A percentile compares a stretch with the other conserved stretches of the same genome.
Evolutionary conservation across 2,329 filamentous ascomycete genomes (phyloP).

Genomic region (Albophoma yamanashiensis): DNA sequence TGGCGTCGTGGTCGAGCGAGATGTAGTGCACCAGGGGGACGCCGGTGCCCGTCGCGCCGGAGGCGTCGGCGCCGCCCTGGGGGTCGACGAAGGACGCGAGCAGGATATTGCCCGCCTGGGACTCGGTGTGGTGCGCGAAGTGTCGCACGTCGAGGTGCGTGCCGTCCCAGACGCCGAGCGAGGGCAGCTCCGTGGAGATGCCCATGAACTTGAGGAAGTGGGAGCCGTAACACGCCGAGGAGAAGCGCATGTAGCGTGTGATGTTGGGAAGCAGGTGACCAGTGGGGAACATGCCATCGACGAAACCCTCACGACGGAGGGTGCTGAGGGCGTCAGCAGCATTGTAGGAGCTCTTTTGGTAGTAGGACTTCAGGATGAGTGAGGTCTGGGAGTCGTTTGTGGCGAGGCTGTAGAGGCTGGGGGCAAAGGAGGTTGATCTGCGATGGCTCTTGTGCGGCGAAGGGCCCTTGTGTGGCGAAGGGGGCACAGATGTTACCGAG

Average conservation of each 20-base stretch:
- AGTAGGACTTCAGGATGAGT: constrained; percentile 37
- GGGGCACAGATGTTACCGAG: constrained; percentile 8
- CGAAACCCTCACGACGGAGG: constrained; percentile 39
- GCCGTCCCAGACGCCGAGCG: constrained; percentile 29
- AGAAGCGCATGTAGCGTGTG: constrained; percentile 54
- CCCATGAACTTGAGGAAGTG: constrained; percentile 53
- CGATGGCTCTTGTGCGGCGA: constrained; percentile 12
- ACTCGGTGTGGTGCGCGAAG: constrained; percentile 52
- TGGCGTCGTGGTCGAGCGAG: constrained; percentile 59
- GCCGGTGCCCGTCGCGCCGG: constrained; percentile 53
- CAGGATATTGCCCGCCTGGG: constrained; percentile 47
- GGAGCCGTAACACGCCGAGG: constrained; percentile 55
- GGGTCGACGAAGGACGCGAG: constrained; percentile 62
- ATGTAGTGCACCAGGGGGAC: constrained; percentile 66
- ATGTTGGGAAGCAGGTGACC: constrained; percentile 52
- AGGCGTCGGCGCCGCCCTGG: constrained; percentile 54
- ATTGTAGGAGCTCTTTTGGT: constrained; percentile 36
- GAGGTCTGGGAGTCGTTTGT: constrained; percentile 46
- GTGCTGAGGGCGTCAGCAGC: constrained; percentile 36
- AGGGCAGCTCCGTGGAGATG: constrained; percentile 40
- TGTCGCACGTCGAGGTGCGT: constrained; percentile 51
- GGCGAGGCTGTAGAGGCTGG: constrained; percentile 50
- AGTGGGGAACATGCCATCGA: constrained; percentile 48
- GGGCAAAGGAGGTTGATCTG: constrained; percentile 22
- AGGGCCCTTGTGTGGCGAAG: constrained; percentile 11